Base-by-base conservation (phyloP, 306 rosid species). In the Clitoria ternatea region DNA sequence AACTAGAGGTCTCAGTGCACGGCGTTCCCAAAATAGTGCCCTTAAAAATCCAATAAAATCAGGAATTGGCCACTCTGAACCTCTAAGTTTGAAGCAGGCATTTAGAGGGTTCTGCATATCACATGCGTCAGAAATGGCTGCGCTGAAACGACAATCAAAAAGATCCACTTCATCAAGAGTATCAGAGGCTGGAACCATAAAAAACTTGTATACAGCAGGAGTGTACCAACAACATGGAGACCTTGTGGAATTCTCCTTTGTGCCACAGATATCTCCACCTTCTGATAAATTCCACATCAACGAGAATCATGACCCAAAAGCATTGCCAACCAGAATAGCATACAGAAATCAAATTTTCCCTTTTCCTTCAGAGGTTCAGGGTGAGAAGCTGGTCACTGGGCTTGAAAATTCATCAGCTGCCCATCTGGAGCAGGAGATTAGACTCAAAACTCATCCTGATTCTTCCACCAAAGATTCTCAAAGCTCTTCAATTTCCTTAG, bases 51-150 rank as follows among this genome's bases (percentile, higher is more conserved):
- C 94, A 5, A 85, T 90, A 66, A 83, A 83, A 81, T 78, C 95
- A 9, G 90, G 92, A 60, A 88, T 85, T 60, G 97, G 96, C 76
- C 83, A 88, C 69, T 81, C 97, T 6, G 97, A 86, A 54, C 84
- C 96, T 69, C 89, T 77, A 29, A 91, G 92, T 80, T 88, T 91
- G 76, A 91, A 91, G 86, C 97, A 91, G 74, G 97, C 97, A 19
- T 81, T 91, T 20, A 83, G 97, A 80, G 92, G 97, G 26, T 64
- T 91, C 35, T 91, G 92, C 71, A 88, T 91, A 36, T 86, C 97
- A 57, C 97, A 91, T 89, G 97, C 97, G 64, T 89, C 97, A 60
- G 92, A 91, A 71, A 86, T 88, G 90, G 97, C 97, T 78, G 97
- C 97, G 54, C 71, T 82, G 82, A 91, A 91, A 84, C 82, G 90